A percentile compares a stretch with the other conserved stretches of the same genome.
These are phyloP conservation scores for Fusarium staphyleae DNA, from an alignment of 2,329 filamentous ascomycete species.

Conservation along the genomic window DNA sequence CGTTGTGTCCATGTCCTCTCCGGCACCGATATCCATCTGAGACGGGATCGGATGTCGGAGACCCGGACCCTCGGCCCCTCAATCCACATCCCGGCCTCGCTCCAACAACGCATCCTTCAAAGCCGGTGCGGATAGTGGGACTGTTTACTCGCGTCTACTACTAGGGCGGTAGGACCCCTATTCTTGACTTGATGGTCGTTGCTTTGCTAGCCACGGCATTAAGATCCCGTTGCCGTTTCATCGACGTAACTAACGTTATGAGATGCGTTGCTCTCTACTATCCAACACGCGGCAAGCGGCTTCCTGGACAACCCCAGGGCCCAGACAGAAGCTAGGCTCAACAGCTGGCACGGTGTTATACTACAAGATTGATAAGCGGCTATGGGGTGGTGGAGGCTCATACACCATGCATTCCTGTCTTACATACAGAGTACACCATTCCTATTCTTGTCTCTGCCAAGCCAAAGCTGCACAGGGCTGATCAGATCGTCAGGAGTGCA, in stretches of 20 bases:
- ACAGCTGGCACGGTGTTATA: too few relatives aligned
- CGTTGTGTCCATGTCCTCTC: neutral
- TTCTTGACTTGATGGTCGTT: neutral
- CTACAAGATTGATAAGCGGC: neutral
- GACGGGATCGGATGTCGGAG: slow-evolving; percentile 24
- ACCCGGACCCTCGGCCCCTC: slow-evolving; percentile 20
- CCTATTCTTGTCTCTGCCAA: neutral
- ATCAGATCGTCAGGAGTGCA: neutral
- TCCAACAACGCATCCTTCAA: slow-evolving; percentile 1
- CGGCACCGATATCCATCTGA: slow-evolving; percentile 21
- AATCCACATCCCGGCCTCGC: slow-evolving; percentile 3
- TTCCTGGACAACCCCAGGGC: too few relatives aligned
- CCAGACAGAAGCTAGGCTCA: too few relatives aligned
- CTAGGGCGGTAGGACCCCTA: neutral
- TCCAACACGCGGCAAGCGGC: too few relatives aligned
- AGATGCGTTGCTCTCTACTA: too few relatives aligned
- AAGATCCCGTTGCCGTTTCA: too few relatives aligned
- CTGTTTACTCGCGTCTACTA: slow-evolving; percentile 5
- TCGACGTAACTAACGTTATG: too few relatives aligned
- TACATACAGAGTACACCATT: too few relatives aligned
- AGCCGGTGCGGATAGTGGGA: slow-evolving; percentile 1
- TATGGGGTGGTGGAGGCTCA: neutral
- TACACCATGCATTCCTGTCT: neutral
- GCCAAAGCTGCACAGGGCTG: neutral
- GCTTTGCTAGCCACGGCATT: too few relatives aligned